phyloP scores from a whole-genome alignment of 176 grass and related monocot genomes.

The Rhynchospora breviuscula region DNA sequence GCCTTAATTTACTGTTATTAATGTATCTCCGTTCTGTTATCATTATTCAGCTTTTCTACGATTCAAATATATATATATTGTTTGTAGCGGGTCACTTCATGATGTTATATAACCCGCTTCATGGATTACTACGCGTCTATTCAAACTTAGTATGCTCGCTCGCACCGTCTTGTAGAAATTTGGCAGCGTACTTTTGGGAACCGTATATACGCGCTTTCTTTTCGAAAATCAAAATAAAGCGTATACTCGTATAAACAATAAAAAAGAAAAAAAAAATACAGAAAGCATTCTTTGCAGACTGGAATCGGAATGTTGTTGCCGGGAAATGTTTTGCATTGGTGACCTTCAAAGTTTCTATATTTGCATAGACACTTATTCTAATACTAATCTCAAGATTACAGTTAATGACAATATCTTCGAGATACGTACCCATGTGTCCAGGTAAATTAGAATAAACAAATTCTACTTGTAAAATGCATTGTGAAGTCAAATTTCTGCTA shows the following conservation, averaged over 20 bases:
- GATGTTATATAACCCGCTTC: background rate
- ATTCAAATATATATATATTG: background rate
- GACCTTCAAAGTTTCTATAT: background rate
- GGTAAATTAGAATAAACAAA: background rate
- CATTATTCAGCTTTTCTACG: background rate
- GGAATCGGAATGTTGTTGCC: background rate
- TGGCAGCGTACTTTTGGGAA: background rate
- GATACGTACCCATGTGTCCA: background rate
- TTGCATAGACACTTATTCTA: background rate
- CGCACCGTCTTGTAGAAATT: background rate
- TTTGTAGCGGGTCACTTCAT: background rate
- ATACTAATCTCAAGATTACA: background rate
- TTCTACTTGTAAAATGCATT: background rate
- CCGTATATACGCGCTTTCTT: conserved; percentile 21
- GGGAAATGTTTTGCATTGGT: background rate
- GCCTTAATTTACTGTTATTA: conserved; percentile 22
- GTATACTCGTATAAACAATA: background rate
- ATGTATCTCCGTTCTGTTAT: conserved; percentile 5
- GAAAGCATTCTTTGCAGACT: background rate
- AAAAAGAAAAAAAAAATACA: background rate
- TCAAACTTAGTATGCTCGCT: background rate
- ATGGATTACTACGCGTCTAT: background rate
- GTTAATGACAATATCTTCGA: background rate
- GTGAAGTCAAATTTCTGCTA: background rate
- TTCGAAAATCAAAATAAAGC: conserved; percentile 23